phyloP scores from a whole-genome alignment of 108 stramenopile species.

The Conticribra guillardii region DNA sequence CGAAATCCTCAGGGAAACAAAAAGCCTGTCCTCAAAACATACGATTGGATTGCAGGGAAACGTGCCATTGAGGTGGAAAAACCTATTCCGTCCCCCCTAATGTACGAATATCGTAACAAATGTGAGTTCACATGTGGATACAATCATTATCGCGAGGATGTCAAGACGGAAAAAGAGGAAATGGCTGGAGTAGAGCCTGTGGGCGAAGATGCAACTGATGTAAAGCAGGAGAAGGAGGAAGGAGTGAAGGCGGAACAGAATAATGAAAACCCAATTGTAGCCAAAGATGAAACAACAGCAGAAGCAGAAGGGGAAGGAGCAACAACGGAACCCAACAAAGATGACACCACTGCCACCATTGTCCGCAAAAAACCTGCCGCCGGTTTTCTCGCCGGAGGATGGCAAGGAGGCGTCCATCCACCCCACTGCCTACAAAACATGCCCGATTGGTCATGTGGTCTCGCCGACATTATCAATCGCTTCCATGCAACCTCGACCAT shows the following conservation, averaged over 20 bases:
- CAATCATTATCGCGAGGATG: conserved; percentile 14
- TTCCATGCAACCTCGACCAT: conserved; percentile 61
- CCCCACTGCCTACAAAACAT: conserved; percentile 84
- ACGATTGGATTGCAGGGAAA: conserved; percentile 59
- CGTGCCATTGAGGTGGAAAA: conserved; percentile 54
- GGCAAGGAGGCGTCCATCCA: conserved; percentile 68
- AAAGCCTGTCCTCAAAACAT: conserved; percentile 27
- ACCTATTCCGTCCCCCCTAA: conserved; percentile 57
- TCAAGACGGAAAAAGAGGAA: not conserved
- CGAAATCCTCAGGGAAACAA: conserved; percentile 35
- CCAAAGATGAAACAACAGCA: not conserved
- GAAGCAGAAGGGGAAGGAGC: conserved; percentile 3
- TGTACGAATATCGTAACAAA: conserved; percentile 87
- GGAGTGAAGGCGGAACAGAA: not conserved
- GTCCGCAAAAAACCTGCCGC: conserved; percentile 58
- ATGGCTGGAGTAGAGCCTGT: not conserved
- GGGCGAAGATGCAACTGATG: not conserved
- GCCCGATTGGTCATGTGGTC: conserved; percentile 63
- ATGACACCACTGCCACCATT: not conserved
- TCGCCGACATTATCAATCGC: conserved; percentile 69
- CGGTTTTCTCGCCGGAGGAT: conserved; percentile 82
- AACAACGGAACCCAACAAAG: not conserved
- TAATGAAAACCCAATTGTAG: no score
- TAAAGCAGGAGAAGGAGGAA: conserved; percentile 8
- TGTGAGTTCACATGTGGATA: conserved; percentile 89